Evolutionary conservation across 225 moss, liverwort and hornwort species (phyloP), one percentile per base, ranked within the genome.

Genomic region (Takakia lepidozioides): DNA sequence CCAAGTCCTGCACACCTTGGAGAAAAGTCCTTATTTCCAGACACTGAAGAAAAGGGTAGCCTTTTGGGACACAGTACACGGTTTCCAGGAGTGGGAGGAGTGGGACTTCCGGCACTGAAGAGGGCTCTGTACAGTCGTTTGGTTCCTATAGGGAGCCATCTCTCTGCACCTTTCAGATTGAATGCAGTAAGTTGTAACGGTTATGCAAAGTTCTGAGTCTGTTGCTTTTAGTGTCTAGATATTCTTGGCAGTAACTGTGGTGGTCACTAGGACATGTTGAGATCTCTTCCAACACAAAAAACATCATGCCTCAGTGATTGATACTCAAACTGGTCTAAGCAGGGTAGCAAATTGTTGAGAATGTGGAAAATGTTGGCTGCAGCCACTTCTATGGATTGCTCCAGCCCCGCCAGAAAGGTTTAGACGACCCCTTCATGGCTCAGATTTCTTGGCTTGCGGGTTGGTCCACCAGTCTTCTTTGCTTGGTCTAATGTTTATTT

Each of bases 121-220:
- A 80, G 95, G 59, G 82, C 91, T 51, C 15, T 83, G 13, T 75
- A 56, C 59, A 68, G 60, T 64, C 90, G 91, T 45, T 76, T 91
- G 46, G 34, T 66, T 49, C 65, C 83, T 27, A 60, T 90, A 25
- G 43, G 25, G 40, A 29, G 60, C 50, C 64, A 64, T 38, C 68
- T 98, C 27, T 52, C 54, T 43, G 29, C 42, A 19, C 90, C 90
- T 17, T 85, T 70, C 69, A 76, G 51, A 27, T 68, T 91, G 58
- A 85, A 84, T 51, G 37, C 52, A 67, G 92, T 84, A 43, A 74
- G 78, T 61, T 15, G n/a, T n/a, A n/a, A n/a, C n/a, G n/a, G n/a
- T n/a, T n/a, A n/a, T n/a, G n/a, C n/a, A n/a, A n/a, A n/a, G n/a
- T n/a, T n/a, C n/a, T n/a, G n/a, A n/a, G n/a, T n/a, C n/a, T n/a